phyloP scores from a whole-genome alignment of 2,329 filamentous ascomycete species.

The Penicillium sclerotiorum region DNA sequence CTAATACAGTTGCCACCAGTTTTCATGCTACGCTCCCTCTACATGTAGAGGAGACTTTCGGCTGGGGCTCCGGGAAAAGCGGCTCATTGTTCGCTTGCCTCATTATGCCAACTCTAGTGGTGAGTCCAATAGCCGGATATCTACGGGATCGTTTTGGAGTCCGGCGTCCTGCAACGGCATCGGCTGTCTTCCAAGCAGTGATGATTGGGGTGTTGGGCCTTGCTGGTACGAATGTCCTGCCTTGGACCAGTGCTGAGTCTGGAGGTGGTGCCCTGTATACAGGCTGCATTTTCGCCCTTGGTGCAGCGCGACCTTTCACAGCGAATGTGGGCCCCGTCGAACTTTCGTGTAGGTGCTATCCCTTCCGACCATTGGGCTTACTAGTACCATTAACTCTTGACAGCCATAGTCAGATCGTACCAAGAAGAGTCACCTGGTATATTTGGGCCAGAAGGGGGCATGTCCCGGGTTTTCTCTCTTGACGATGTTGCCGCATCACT shows the following conservation, averaged over 20 bases:
- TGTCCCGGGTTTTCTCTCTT: conserved; percentile 19
- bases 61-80: conserved; percentile 15
- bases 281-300: conserved; percentile 1
- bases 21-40: conserved; percentile 29
- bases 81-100: conserved; percentile 9
- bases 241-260: neutral
- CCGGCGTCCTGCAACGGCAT: neutral
- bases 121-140: conserved; percentile 10
- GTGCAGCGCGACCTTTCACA: conserved; percentile 7
- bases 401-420: neutral
- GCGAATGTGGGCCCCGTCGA: conserved; percentile 4
- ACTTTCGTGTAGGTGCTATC: neutral
- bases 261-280: neutral
- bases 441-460: conserved; percentile 18
- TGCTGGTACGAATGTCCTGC: neutral
- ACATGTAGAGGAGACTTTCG: conserved; percentile 23
- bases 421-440: conserved; percentile 4
- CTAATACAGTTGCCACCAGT: conserved; percentile 16
- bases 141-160: conserved; percentile 7
- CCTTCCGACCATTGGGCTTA: too few species aligned
- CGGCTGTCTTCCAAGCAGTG: conserved; percentile 3
- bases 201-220: neutral
- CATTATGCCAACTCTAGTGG: conserved; percentile 1
- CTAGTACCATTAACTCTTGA: neutral
- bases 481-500: conserved; percentile 14